phyloP scores from a whole-genome alignment of 768 basidiomycete species.

The Podaxis rugospora region DNA sequence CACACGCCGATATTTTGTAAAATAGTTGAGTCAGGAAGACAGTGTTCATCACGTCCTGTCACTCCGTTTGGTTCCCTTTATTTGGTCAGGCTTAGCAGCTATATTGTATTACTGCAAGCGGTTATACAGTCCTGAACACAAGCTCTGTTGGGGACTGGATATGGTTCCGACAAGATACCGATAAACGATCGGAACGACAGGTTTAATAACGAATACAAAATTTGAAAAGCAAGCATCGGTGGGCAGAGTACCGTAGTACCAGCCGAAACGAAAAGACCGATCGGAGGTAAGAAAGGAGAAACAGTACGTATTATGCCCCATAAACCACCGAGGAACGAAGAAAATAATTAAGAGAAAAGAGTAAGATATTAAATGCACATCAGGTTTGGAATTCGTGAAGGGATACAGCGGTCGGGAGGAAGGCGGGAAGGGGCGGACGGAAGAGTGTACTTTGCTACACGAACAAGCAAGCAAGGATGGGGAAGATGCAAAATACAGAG shows the following conservation, averaged over 20 bases:
- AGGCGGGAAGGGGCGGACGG: background rate
- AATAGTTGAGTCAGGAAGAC: background rate
- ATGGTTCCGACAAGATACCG: background rate
- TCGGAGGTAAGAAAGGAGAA: slow-evolving; percentile 12
- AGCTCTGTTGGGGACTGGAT: slow-evolving; percentile 3
- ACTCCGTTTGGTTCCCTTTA: background rate
- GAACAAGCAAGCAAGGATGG: slow-evolving; percentile 1
- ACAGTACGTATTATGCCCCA: slow-evolving; percentile 7
- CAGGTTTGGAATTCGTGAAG: slow-evolving; percentile 10
- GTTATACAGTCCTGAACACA: slow-evolving; percentile 1
- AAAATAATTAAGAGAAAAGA: slow-evolving; percentile 4
- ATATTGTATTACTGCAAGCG: background rate
- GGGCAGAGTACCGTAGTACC: slow-evolving; percentile 14
- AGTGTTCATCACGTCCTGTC: background rate
- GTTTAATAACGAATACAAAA: slow-evolving; percentile 12
- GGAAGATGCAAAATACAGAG: slow-evolving; percentile 8
- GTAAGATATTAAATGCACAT: slow-evolving; percentile 5
- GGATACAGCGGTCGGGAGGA: slow-evolving; percentile 5
- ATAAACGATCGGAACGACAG: background rate
- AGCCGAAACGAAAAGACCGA: slow-evolving; percentile 15
- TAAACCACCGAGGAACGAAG: background rate
- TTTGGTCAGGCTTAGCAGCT: background rate
- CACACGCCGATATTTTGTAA: no score
- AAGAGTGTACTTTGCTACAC: slow-evolving; percentile 2
- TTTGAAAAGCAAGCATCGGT: slow-evolving; percentile 11